Conservation (phyloP, 805 yeast species). For the Pichia membranifaciens region DNA sequence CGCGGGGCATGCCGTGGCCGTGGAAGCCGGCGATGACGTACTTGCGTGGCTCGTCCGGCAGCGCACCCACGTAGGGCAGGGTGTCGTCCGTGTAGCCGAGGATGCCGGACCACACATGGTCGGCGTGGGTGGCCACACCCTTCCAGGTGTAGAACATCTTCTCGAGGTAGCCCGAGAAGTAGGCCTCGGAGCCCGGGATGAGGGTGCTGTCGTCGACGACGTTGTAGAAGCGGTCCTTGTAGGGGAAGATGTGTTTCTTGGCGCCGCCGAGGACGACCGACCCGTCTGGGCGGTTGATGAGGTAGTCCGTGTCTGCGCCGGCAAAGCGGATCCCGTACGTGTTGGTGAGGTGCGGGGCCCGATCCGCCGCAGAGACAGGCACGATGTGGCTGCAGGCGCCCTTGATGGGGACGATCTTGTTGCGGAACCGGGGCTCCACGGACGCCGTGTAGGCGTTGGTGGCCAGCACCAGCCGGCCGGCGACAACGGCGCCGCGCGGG, state of each 20-base stretch:
- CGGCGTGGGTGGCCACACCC: slow-evolving; percentile 20
- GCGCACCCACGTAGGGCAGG: slow-evolving; percentile 40
- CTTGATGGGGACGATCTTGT: slow-evolving; percentile 32
- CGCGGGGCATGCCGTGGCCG: slow-evolving; percentile 50
- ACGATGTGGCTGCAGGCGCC: slow-evolving; percentile 30
- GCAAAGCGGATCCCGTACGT: slow-evolving; percentile 29
- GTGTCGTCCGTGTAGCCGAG: slow-evolving; percentile 39
- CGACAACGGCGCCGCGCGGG: slow-evolving; percentile 21
- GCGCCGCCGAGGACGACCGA: slow-evolving; percentile 33
- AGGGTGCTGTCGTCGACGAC: slow-evolving; percentile 32
- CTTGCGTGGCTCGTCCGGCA: slow-evolving; percentile 27
- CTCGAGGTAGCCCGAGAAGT: slow-evolving; percentile 20
- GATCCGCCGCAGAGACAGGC: slow-evolving; percentile 15
- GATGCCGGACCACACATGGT: slow-evolving; percentile 41
- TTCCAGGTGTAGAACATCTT: slow-evolving; percentile 31
- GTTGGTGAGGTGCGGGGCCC: slow-evolving; percentile 32
- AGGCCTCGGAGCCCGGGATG: slow-evolving; percentile 12
- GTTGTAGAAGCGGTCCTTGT: slow-evolving; percentile 25
- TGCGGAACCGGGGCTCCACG: slow-evolving; percentile 23
- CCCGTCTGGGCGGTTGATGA: slow-evolving; percentile 35
- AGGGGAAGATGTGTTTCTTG: slow-evolving; percentile 21
- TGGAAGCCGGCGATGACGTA: slow-evolving; percentile 43
- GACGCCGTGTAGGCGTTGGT: slow-evolving; percentile 34
- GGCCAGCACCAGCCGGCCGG: slow-evolving; percentile 33
- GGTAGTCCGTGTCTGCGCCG: slow-evolving; percentile 28